A percentile compares a stretch with the other conserved stretches of the same genome.
Conservation (phyloP, 2,329 filamentous ascomycete species). For the Colletotrichum gloeosporioides region DNA sequence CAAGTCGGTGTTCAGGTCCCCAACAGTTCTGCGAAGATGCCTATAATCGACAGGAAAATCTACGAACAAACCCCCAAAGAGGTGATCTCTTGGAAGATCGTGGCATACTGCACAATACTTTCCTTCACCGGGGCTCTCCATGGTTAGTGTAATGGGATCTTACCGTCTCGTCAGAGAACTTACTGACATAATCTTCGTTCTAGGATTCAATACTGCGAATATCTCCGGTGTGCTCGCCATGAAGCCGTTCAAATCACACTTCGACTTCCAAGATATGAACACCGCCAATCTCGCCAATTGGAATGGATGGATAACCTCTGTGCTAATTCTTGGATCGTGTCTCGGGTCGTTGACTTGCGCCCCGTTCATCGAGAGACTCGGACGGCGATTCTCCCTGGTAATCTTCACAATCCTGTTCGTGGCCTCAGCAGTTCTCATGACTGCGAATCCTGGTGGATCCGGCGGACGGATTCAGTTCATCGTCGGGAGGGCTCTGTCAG, state of each 20-base stretch:
- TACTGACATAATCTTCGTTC: background rate
- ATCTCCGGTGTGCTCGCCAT: background rate
- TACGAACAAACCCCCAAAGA: background rate
- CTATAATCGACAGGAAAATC: background rate
- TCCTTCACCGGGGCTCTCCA: background rate
- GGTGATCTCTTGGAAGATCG: background rate
- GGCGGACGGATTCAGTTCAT: background rate
- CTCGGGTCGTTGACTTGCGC: conserved; percentile 31
- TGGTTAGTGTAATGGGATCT: background rate
- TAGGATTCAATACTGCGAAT: background rate
- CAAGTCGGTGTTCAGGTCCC: background rate
- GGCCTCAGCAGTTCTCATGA: conserved; percentile 43
- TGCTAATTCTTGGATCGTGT: background rate
- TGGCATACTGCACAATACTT: background rate
- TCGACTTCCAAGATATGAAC: background rate
- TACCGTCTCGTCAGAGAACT: background rate
- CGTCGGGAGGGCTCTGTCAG: background rate
- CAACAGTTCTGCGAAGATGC: background rate
- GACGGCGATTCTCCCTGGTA: conserved; percentile 43
- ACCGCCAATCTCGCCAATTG: background rate
- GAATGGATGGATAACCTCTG: background rate
- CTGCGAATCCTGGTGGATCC: conserved; percentile 35
- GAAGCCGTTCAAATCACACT: background rate
- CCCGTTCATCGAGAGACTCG: conserved; percentile 45
- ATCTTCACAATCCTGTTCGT: conserved; percentile 47